Percentiles rank a stretch among this genome's conserved stretches.
These are phyloP conservation scores for Datura wrightii DNA, from an alignment of 257 asterid genomes.

Conservation along the genomic window DNA sequence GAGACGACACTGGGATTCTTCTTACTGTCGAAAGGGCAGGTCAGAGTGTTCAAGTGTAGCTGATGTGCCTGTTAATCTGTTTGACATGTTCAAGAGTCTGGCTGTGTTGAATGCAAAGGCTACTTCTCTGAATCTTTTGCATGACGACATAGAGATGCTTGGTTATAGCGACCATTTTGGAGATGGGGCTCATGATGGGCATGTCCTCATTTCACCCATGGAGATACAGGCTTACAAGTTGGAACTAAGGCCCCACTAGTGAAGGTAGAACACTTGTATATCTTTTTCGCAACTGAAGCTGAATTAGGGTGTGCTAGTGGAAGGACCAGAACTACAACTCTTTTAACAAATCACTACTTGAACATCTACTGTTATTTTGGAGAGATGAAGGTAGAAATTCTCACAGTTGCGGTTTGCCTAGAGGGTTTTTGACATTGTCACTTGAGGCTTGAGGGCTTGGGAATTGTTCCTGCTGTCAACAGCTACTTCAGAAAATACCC, in stretches of 20 bases:
- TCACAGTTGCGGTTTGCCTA: conserved; percentile 14
- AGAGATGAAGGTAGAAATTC: conserved; percentile 10
- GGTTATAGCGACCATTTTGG: conserved; percentile 79
- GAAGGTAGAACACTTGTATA: conserved; percentile 17
- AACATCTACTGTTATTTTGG: conserved; percentile 6
- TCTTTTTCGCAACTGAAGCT: conserved; percentile 6
- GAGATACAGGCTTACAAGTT: conserved; percentile 94
- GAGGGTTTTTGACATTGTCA: background rate
- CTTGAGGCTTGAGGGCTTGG: conserved; percentile 18
- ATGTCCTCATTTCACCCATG: conserved; percentile 85
- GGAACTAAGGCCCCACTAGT: conserved; percentile 60
- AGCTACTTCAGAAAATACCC: conserved; percentile 4
- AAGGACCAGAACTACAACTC: background rate
- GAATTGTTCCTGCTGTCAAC: conserved; percentile 19
- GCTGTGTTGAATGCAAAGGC: conserved; percentile 66
- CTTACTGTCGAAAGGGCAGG: conserved; percentile 78
- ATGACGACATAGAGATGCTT: conserved; percentile 72
- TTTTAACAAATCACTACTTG: background rate
- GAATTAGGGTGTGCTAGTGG: background rate
- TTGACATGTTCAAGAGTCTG: conserved; percentile 76
- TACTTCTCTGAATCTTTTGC: conserved; percentile 79
- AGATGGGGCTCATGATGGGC: conserved; percentile 85
- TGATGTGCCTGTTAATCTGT: conserved; percentile 70
- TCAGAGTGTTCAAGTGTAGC: conserved; percentile 69
- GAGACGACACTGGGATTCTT: conserved; percentile 78